Percentiles rank a stretch among this genome's conserved stretches.
Evolutionary conservation across 2,329 filamentous ascomycete species (phyloP).

Genomic region (Cladosporium sp.): DNA sequence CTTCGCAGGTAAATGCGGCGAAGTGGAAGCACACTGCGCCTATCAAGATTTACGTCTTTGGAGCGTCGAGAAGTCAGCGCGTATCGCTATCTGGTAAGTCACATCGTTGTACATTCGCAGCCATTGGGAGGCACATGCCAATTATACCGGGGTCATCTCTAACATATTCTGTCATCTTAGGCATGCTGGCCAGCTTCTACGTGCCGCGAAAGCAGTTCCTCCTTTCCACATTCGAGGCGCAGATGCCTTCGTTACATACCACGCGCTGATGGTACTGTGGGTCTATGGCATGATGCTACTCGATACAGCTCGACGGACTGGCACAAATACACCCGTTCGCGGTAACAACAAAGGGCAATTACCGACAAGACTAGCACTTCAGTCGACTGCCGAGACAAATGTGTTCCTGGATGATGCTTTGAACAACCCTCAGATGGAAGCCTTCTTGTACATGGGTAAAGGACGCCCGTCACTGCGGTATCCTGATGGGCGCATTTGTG

Average conservation of each 20-base stretch:
- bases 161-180: neutral
- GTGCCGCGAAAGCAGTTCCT: conserved; percentile 20
- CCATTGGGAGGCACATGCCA: no score
- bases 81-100: conserved; percentile 23
- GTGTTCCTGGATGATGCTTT: conserved; percentile 22
- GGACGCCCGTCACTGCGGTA: conserved; percentile 24
- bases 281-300: conserved; percentile 25
- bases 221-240: conserved; percentile 25
- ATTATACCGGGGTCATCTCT: neutral
- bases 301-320: conserved; percentile 18
- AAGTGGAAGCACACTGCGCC: conserved; percentile 26
- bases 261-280: conserved; percentile 27
- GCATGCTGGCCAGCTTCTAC: conserved; percentile 24
- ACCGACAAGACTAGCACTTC: neutral
- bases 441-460: conserved; percentile 21
- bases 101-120: neutral
- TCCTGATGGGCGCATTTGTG: conserved; percentile 11
- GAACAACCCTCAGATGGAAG: conserved; percentile 15
- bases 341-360: neutral
- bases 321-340: conserved; percentile 10
- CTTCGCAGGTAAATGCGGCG: conserved; percentile 27
- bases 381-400: neutral
- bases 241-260: conserved; percentile 25
- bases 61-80: conserved; percentile 23
- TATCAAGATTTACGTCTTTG: conserved; percentile 24